phyloP scores from a whole-genome alignment of 805 yeast species.

The Pichia gijzeniarum region DNA sequence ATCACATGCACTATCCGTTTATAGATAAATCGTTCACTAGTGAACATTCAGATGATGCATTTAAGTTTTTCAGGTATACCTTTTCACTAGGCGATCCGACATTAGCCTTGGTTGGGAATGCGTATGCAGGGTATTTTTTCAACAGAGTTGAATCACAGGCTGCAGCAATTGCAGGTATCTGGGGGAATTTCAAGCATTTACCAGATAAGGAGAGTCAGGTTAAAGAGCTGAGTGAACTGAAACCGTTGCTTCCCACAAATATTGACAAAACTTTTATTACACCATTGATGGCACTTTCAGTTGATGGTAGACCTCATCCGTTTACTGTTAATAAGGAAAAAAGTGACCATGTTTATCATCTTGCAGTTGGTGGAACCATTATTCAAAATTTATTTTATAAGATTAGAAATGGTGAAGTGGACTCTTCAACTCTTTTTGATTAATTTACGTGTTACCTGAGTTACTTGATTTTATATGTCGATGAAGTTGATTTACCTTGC shows the following conservation, averaged over 20 bases:
- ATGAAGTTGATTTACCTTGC: no score
- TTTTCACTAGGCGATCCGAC: constrained; percentile 39
- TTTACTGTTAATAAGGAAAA: constrained; percentile 1
- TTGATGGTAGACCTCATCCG: constrained; percentile 9
- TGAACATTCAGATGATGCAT: constrained; percentile 1
- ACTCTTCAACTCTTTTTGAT: background rate
- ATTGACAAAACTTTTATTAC: constrained; percentile 5
- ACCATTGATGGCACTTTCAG: constrained; percentile 1
- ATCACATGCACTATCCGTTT: constrained; percentile 41
- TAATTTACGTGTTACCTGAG: no score
- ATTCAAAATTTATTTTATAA: constrained; percentile 4
- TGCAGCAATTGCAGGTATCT: background rate
- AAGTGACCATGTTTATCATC: constrained; percentile 7
- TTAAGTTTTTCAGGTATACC: constrained; percentile 27
- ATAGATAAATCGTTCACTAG: constrained; percentile 13
- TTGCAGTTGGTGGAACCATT: background rate
- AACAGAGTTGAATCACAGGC: constrained; percentile 23
- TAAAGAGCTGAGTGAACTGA: background rate
- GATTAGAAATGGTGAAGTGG: constrained; percentile 4
- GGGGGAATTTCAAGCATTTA: background rate
- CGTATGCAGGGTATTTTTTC: constrained; percentile 39
- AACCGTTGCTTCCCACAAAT: background rate
- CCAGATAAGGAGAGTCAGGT: background rate
- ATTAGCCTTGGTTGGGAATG: constrained; percentile 35
- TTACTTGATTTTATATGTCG: no score